Conservation (phyloP, 2,329 filamentous ascomycete species). For the Acarospora socialis region DNA sequence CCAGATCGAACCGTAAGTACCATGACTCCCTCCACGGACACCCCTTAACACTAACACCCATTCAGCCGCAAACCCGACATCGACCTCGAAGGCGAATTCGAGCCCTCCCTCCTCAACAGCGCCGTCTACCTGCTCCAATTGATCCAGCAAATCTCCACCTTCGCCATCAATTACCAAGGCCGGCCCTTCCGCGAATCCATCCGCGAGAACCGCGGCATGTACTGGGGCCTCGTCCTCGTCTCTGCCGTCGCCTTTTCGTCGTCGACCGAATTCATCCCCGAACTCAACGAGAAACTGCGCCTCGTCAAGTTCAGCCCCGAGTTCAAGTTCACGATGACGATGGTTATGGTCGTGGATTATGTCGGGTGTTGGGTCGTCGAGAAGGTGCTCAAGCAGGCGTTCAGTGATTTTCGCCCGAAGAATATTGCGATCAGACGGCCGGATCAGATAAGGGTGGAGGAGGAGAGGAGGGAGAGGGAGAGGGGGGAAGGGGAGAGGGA, state of each 20-base stretch:
- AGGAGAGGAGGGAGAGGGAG: constrained; percentile 49
- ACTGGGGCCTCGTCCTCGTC: constrained; percentile 85
- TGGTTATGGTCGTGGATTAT: constrained; percentile 78
- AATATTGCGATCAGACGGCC: constrained; percentile 79
- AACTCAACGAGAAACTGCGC: constrained; percentile 85
- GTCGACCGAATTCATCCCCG: constrained; percentile 87
- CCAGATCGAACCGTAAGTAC: constrained; percentile 68
- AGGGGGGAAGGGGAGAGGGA: constrained; percentile 30
- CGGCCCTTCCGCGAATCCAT: constrained; percentile 94
- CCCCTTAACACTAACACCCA: background rate
- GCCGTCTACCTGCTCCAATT: constrained; percentile 94
- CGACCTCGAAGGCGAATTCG: constrained; percentile 89
- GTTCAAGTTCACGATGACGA: constrained; percentile 78
- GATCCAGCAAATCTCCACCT: constrained; percentile 97
- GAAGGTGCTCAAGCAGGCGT: constrained; percentile 66
- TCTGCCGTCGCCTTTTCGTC: constrained; percentile 85
- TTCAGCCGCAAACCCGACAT: constrained; percentile 44
- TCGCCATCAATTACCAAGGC: constrained; percentile 98
- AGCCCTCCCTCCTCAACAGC: constrained; percentile 85
- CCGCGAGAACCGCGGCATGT: constrained; percentile 94
- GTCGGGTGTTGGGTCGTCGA: constrained; percentile 77
- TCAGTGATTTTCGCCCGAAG: constrained; percentile 84
- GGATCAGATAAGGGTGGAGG: constrained; percentile 72
- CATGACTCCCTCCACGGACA: background rate
- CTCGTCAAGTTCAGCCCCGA: constrained; percentile 79